Percentiles rank a stretch among this genome's conserved stretches.
Conservation (phyloP, 352 stramenopile species). For the Globisporangium nunn region DNA sequence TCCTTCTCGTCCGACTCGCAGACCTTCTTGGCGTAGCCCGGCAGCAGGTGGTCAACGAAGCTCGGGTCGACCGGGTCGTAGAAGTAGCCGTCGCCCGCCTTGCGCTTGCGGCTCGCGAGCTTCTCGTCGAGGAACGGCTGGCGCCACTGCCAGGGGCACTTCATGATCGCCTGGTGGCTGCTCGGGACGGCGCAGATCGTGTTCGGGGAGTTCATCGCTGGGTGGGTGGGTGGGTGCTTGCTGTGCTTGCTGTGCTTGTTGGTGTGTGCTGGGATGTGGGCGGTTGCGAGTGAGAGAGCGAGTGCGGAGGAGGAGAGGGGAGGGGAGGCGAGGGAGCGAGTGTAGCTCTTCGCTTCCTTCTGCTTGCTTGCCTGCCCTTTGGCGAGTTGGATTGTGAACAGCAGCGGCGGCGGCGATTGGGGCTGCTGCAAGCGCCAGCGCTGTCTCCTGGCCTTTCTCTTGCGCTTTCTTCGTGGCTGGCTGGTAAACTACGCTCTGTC, state of each 20-base stretch:
- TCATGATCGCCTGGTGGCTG: conserved; percentile 81
- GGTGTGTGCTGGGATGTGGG: neutral
- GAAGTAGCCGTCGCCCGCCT: conserved; percentile 74
- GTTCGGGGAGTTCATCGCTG: conserved; percentile 50
- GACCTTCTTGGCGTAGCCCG: conserved; percentile 74
- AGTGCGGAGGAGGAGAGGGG: neutral
- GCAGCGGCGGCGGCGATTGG: conserved; percentile 4
- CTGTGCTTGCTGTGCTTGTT: neutral
- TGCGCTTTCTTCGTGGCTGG: neutral
- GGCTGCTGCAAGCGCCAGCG: conserved; percentile 1
- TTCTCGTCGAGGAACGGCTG: conserved; percentile 81
- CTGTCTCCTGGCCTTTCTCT: conserved; percentile 8
- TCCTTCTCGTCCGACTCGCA: conserved; percentile 79
- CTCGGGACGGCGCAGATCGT: conserved; percentile 25
- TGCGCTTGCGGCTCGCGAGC: conserved; percentile 76
- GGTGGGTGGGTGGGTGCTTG: neutral
- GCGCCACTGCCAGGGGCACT: conserved; percentile 85
- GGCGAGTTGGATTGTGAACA: conserved; percentile 13
- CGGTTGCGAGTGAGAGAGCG: neutral
- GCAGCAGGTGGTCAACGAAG: conserved; percentile 80
- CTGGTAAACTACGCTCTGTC: too few species aligned
- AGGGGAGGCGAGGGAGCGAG: neutral
- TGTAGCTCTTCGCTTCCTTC: conserved; percentile 1
- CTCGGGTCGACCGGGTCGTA: conserved; percentile 82
- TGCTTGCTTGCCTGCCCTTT: conserved; percentile 10